These are phyloP conservation scores for Borealophlyctis nickersoniae DNA, from an alignment of 192 early-diverging fungal species.

Conservation along the genomic window DNA sequence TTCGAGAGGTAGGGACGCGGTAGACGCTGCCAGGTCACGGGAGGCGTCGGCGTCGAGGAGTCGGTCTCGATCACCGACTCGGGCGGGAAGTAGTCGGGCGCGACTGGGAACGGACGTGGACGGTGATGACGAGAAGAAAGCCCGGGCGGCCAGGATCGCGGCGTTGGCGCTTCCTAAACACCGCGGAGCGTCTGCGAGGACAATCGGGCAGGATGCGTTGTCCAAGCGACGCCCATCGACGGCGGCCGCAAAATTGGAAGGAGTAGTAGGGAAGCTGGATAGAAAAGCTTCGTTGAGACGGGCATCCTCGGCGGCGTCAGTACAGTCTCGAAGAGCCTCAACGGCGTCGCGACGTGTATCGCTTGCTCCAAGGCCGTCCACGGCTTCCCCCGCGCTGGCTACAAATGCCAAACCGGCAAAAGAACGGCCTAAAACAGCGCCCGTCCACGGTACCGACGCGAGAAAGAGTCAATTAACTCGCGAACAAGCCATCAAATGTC, in stretches of 20 bases:
- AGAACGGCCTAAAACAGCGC: no score
- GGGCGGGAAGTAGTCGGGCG: not conserved
- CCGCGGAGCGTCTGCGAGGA: not conserved
- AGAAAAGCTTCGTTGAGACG: no score
- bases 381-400: no score
- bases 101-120: no score
- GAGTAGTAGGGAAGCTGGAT: no score
- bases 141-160: not conserved
- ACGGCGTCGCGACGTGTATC: not conserved
- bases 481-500: not conserved
- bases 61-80: not conserved
- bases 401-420: no score
- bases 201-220: not conserved
- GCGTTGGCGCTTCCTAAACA: slow-evolving; percentile 1
- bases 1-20: not conserved
- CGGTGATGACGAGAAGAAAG: no score
- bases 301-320: not conserved
- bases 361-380: no score
- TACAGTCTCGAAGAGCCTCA: not conserved
- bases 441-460: no score
- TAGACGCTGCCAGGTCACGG: not conserved
- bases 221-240: no score
- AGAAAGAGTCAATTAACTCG: no score
- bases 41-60: not conserved
- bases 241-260: no score